Evolutionary conservation across 2,329 filamentous ascomycete genomes (phyloP), one percentile per base, ranked within the genome.

Genomic region (Fusarium sp.): DNA sequence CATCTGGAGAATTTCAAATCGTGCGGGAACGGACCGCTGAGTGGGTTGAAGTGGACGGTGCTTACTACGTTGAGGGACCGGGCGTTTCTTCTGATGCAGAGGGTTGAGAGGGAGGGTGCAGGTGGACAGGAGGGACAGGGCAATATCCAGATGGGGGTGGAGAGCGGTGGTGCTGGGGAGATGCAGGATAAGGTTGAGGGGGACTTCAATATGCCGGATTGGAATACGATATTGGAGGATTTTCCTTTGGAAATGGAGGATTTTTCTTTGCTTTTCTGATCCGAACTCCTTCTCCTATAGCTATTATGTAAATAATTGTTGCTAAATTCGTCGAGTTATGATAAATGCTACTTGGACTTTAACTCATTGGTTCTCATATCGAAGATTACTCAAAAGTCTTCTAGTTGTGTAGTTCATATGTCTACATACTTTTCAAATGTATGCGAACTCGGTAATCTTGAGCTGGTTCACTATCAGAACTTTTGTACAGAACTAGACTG

Each of bases 51-150:
- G 56, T 77, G 76, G 73, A 67, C 69, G 14, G 69, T 78, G 2
- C 67, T 79, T 4, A 68, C 62, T 12, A 74, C 74, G 4, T 52
- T 79, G 36, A 69, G 73, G n/a, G 70, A 73, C 4, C 77, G 77
- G 52, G 77, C 77, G 1, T 19, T 53, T 7, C 34, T 68, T 4
- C 59, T 75, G 6, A 67, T 74, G 17, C 65, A 72, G 17, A 51
- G n/a, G 8, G 45, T 45, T 14, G 48, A 56, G 14, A n/a, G 44
- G 32, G 10, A 52, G 57, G 7, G 5, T 15, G 4, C 9, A n/a
- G 34, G 17, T 11, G 34, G 9, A 6, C 17, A 15, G 6, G 7
- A 23, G 24, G 9, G 47, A 23, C 11, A 47, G 11, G 24, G 15
- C 24, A 24, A 4, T 17, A n/a, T 28, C 8, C 24, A 52, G 8